Conservation (phyloP, 495 filamentous ascomycete species). For the Annulohypoxylon nitens region DNA sequence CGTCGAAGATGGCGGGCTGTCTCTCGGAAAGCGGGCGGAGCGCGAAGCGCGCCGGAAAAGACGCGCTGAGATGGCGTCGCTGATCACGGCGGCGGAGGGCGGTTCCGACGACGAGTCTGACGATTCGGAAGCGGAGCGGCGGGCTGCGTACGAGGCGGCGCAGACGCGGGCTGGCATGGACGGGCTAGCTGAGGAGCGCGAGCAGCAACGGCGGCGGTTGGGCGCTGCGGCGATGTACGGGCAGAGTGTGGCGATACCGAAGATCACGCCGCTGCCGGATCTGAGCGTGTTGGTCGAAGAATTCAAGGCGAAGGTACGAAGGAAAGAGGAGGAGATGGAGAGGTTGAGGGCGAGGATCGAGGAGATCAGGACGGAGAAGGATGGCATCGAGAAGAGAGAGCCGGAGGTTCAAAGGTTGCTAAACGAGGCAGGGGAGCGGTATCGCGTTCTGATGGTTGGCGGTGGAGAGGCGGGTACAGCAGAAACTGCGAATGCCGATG, state of each 20-base stretch:
- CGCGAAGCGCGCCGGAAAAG: constrained; percentile 75
- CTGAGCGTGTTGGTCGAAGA: constrained; percentile 63
- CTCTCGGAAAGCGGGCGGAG: constrained; percentile 84
- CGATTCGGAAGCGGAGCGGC: constrained; percentile 83
- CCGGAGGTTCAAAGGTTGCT: constrained; percentile 84
- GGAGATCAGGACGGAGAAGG: constrained; percentile 54
- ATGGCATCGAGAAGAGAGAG: constrained; percentile 78
- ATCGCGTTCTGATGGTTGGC: constrained; percentile 60
- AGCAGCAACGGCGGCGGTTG: constrained; percentile 54
- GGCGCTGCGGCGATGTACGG: constrained; percentile 30
- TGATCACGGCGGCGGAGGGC: constrained; percentile 85
- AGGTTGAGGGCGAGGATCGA: constrained; percentile 50
- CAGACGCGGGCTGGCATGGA: constrained; percentile 88
- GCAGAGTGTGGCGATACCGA: constrained; percentile 55
- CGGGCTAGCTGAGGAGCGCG: constrained; percentile 59
- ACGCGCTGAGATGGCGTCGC: constrained; percentile 81
- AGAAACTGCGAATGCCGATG: constrained; percentile 14
- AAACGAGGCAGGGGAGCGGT: constrained; percentile 84
- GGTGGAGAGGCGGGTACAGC: neutral
- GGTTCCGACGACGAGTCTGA: constrained; percentile 68
- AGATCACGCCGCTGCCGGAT: constrained; percentile 68
- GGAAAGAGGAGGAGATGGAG: constrained; percentile 53
- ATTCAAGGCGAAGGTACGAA: constrained; percentile 56
- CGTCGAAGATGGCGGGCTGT: constrained; percentile 83
- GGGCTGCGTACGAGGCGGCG: constrained; percentile 87